These are phyloP conservation scores for Lecanosticta acicola DNA, from an alignment of 2,329 filamentous ascomycete species.

Conservation along the genomic window DNA sequence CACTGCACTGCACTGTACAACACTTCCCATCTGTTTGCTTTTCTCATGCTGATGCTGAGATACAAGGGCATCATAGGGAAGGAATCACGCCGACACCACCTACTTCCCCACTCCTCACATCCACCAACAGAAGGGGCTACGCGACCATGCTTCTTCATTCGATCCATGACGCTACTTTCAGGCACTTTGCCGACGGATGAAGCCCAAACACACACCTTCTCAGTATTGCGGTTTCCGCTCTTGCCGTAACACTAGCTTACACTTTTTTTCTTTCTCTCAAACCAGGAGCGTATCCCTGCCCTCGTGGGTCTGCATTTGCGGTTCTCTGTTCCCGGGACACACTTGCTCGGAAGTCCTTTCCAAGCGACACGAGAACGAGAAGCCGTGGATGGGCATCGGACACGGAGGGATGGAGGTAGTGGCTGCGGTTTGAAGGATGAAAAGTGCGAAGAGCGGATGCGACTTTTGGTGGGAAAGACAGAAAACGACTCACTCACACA, in stretches of 20 bases:
- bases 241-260: neutral
- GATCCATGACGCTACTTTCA: neutral
- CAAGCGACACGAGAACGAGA: constrained; percentile 1
- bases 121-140: neutral
- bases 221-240: no score
- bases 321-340: constrained; percentile 17
- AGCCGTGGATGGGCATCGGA: neutral
- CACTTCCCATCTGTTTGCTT: neutral
- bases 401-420: neutral
- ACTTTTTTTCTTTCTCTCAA: neutral
- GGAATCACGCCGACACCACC: constrained; percentile 1
- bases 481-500: no score
- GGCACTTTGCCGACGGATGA: neutral
- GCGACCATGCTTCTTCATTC: neutral
- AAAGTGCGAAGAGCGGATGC: no score
- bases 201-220: no score
- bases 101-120: neutral
- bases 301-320: constrained; percentile 27
- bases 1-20: no score
- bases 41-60: neutral
- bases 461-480: no score
- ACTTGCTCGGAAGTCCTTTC: constrained; percentile 15
- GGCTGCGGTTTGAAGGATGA: neutral
- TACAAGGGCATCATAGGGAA: neutral
- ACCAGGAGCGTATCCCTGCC: neutral